Percentiles rank a stretch among this genome's conserved stretches.
Evolutionary conservation across 176 grass and related monocot genomes (phyloP).

Genomic region (Avena insularis): DNA sequence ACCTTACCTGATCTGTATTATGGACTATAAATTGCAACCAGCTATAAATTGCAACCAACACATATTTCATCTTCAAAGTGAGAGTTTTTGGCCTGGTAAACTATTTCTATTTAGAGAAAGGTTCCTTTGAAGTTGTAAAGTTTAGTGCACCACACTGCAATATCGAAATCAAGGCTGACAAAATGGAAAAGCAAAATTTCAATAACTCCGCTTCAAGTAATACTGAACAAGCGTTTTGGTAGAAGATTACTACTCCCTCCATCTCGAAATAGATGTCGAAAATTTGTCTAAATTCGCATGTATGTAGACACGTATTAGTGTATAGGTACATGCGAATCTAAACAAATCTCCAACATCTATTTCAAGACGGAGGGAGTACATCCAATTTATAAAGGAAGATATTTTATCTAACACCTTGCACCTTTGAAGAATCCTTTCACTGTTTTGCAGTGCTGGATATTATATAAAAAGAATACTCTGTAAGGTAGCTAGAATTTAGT

Average conservation of each 20-base stretch:
- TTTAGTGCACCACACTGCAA: neutral
- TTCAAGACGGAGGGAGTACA: too few relatives aligned
- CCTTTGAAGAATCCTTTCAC: neutral
- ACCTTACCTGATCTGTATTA: slow-evolving; percentile 2
- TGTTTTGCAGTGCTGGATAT: slow-evolving; percentile 11
- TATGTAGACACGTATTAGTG: too few relatives aligned
- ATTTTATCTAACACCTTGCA: neutral
- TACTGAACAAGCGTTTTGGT: neutral
- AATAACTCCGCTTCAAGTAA: neutral
- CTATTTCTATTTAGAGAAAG: neutral
- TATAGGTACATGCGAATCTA: too few relatives aligned
- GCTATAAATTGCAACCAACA: neutral
- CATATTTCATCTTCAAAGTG: slow-evolving; percentile 27
- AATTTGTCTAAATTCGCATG: too few relatives aligned
- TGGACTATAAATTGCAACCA: slow-evolving; percentile 9
- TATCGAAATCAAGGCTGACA: neutral
- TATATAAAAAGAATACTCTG: neutral
- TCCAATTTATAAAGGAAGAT: neutral
- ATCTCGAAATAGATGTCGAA: too few relatives aligned
- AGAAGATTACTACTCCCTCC: neutral
- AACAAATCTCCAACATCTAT: too few relatives aligned
- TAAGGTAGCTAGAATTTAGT: neutral
- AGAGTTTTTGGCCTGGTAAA: neutral
- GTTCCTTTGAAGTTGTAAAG: neutral
- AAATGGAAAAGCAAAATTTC: neutral